Base-by-base conservation (phyloP, 2,329 filamentous ascomycete genomes). In the Aureobasidium musti region DNA sequence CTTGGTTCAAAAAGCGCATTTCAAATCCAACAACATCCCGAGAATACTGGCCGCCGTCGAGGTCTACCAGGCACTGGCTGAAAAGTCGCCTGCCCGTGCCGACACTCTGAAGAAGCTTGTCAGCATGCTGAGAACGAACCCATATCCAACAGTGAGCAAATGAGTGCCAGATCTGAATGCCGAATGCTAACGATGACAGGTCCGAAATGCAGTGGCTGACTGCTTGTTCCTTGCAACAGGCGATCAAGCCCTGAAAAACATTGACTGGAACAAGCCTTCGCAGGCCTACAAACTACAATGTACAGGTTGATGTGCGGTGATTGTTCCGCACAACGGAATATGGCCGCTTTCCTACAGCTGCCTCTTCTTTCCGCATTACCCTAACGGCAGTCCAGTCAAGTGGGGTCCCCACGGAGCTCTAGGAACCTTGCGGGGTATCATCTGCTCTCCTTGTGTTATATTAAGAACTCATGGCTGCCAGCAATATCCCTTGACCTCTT, bases 1-100 rank as follows among this genome's bases (percentile, higher is more conserved):
- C 7, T 81, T 87, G 41, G 86, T 89, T 4, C 91, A 96, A 73
- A 92, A 89, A 76, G 85, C 90, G 0, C 90, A 93, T 69, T 93
- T 90, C 80, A 94, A 93, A 78, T 90, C 89, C 0, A 87, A 89
- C 23, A 95, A 91, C 75, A 86, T 97, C 50, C 86, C 88, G 60
- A 94, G 95, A 76, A 82, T 98, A 1, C 86, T 91, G 74, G 90
- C 91, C 0, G 91, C 91, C 26, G 81, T 96, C 68, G 89, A 89
- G 72, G 85, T 95, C 14, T 98, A 97, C 77, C 86, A 88, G 2
- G 87, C 87, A 0, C 78, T 97, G 30, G 86, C 87, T 4, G 72
- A 74, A n/a, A 75, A 83, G n/a, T 77, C 80, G 28, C 79, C 80
- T 0, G 78, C 86, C 8, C 78, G 79, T 10, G 80, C 81, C 67